phyloP scores from a whole-genome alignment of 805 yeast genomes.

The Starmerella bombicola region DNA sequence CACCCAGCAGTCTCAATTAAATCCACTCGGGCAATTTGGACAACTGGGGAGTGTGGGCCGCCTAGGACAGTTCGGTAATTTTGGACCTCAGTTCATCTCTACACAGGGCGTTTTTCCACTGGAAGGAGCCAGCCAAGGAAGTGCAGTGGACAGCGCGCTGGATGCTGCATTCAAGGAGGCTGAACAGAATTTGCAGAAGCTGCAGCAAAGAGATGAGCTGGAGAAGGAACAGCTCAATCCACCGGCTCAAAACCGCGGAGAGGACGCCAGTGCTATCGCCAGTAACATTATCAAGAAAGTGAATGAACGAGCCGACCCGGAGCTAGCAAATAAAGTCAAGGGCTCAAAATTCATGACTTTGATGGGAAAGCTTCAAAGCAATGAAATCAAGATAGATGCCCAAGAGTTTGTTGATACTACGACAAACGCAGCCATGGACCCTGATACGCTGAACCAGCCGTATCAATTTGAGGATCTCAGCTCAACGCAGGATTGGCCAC shows the following conservation, averaged over 20 bases:
- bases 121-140: too few species aligned
- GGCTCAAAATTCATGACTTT: slow-evolving; percentile 20
- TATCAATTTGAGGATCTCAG: neutral
- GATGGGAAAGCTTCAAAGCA: slow-evolving; percentile 15
- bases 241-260: neutral
- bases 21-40: too few species aligned
- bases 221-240: neutral
- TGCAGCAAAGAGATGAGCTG: slow-evolving; percentile 3
- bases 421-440: slow-evolving; percentile 2
- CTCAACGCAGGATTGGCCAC: slow-evolving; percentile 8
- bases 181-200: slow-evolving; percentile 10
- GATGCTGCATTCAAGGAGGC: slow-evolving; percentile 18
- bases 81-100: too few species aligned
- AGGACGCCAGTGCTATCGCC: slow-evolving; percentile 19
- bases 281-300: slow-evolving; percentile 13
- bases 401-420: slow-evolving; percentile 10
- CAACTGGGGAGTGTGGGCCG: too few species aligned
- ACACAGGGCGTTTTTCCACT: too few species aligned
- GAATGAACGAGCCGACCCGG: slow-evolving; percentile 8
- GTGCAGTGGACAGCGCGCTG: slow-evolving; percentile 5
- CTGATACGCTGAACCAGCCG: slow-evolving; percentile 1
- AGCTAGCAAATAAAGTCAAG: slow-evolving; percentile 16
- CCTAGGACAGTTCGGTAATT: too few species aligned
- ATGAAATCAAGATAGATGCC: slow-evolving; percentile 11
- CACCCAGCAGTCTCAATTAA: too few species aligned